A percentile compares a stretch with the other conserved stretches of the same genome.
Evolutionary conservation across 2,329 filamentous ascomycete species (phyloP).

Genomic region (Nemania sp.): DNA sequence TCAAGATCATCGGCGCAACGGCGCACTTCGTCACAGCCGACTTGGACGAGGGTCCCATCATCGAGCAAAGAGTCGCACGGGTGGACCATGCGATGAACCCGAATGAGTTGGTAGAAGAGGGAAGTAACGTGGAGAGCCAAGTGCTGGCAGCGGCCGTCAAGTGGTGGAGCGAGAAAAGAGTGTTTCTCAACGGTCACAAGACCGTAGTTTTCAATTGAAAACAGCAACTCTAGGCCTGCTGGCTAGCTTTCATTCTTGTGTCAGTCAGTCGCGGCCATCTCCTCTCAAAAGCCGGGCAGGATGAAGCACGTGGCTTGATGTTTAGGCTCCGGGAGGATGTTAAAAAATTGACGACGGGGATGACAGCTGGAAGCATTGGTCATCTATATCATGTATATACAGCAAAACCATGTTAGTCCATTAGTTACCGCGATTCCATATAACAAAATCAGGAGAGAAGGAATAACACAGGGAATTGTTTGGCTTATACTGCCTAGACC

Average conservation of each 20-base stretch:
- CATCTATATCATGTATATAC: background rate
- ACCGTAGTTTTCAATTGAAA: slow-evolving; percentile 72
- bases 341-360: background rate
- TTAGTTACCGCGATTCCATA: background rate
- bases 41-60: slow-evolving; percentile 84
- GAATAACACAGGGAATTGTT: background rate
- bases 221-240: background rate
- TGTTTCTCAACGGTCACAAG: slow-evolving; percentile 79
- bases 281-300: background rate
- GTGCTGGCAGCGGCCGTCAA: slow-evolving; percentile 81
- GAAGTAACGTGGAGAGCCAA: slow-evolving; percentile 83
- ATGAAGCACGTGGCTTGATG: background rate
- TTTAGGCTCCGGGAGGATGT: background rate
- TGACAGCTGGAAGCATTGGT: background rate
- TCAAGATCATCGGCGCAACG: slow-evolving; percentile 87
- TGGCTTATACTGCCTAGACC: background rate
- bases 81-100: slow-evolving; percentile 78
- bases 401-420: background rate
- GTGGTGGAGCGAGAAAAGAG: slow-evolving; percentile 78
- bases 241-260: background rate
- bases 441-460: background rate
- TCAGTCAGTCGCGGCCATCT: background rate
- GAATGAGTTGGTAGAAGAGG: slow-evolving; percentile 77
- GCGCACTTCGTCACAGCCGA: slow-evolving; percentile 87
- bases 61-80: slow-evolving; percentile 79